A percentile compares a stretch with the other conserved stretches of the same genome.
phyloP scores from a whole-genome alignment of 176 grass and related monocot genomes.

The Pharus latifolius region DNA sequence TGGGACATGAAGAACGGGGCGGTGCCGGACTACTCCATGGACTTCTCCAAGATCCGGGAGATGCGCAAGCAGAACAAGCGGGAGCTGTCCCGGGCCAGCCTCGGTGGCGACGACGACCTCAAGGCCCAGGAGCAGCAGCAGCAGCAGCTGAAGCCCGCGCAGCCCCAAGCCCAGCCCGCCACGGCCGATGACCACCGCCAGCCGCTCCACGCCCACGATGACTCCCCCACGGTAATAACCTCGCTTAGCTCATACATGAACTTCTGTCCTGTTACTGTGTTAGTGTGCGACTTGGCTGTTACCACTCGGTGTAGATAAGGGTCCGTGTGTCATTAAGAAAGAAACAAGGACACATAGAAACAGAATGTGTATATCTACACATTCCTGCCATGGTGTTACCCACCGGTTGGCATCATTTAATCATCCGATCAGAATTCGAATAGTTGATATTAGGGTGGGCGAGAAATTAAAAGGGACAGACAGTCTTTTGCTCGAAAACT shows the following conservation, averaged over 20 bases:
- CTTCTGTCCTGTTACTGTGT: no score
- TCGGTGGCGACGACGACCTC: constrained; percentile 59
- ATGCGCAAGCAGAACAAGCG: constrained; percentile 83
- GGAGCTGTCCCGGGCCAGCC: constrained; percentile 56
- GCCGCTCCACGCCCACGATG: constrained; percentile 33
- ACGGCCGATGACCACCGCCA: constrained; percentile 21
- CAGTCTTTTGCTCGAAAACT: neutral
- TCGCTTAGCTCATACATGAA: neutral
- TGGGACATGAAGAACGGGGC: constrained; percentile 82
- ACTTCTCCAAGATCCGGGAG: constrained; percentile 87
- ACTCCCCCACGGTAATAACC: constrained; percentile 41
- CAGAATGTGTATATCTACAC: no score
- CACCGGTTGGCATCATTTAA: no score
- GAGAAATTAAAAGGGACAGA: neutral
- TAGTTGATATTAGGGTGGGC: neutral
- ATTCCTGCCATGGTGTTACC: no score
- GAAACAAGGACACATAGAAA: no score
- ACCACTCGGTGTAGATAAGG: no score
- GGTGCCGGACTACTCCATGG: constrained; percentile 77
- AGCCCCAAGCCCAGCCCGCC: neutral
- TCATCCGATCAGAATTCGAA: neutral
- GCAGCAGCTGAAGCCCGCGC: no score
- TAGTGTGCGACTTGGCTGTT: no score
- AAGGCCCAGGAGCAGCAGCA: constrained; percentile 4
- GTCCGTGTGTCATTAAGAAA: no score